Percentiles rank a stretch among this genome's conserved stretches.
Conservation (phyloP, 768 basidiomycete genomes). For the Kwoniella heveanensis region DNA sequence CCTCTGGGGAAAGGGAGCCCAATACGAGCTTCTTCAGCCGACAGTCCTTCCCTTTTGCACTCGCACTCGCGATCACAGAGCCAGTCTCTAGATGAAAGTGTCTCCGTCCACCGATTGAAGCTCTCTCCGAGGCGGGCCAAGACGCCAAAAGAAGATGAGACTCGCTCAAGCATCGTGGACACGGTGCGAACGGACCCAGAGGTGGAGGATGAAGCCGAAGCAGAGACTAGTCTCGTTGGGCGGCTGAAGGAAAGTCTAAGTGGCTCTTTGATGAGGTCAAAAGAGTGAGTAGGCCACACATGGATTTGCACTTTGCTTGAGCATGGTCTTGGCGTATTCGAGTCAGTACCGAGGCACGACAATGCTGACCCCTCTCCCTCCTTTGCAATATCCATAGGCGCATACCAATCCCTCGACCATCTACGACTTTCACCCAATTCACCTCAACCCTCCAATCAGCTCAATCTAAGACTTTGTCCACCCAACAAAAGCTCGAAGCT, state of each 20-base stretch:
- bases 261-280: slow-evolving; percentile 2
- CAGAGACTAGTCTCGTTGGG: slow-evolving; percentile 10
- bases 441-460: slow-evolving; percentile 16
- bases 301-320: too few species aligned
- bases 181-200: neutral
- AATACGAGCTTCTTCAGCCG: slow-evolving; percentile 2
- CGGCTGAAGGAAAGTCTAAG: slow-evolving; percentile 6
- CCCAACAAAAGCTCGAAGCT: slow-evolving; percentile 25
- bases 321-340: too few species aligned
- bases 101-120: slow-evolving; percentile 35
- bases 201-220: neutral
- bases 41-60: neutral
- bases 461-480: slow-evolving; percentile 7
- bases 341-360: too few species aligned
- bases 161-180: too few species aligned
- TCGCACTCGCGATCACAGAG: too few species aligned
- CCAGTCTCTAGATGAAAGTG: slow-evolving; percentile 12
- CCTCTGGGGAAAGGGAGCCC: slow-evolving; percentile 18
- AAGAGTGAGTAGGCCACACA: slow-evolving; percentile 4
- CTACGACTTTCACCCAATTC: slow-evolving; percentile 5
- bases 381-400: neutral
- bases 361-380: too few species aligned
- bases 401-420: slow-evolving; percentile 12
- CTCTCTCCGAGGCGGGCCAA: slow-evolving; percentile 10
- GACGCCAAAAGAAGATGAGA: neutral